These are phyloP conservation scores for Eragrostis tef DNA, from an alignment of 202 grass and related monocot species.

Conservation along the genomic window DNA sequence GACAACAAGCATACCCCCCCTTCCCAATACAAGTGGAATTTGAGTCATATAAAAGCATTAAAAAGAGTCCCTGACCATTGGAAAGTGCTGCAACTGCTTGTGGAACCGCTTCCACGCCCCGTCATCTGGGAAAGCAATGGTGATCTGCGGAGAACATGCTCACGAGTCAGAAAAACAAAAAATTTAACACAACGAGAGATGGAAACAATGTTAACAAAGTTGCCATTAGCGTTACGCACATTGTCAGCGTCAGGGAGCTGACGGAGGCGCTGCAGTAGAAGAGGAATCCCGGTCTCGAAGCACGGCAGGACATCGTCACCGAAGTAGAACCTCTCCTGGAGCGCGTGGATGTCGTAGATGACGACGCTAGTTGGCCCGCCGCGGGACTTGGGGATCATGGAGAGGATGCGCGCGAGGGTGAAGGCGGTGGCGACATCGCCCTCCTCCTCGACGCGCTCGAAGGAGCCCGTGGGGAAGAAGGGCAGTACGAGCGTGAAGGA, in stretches of 20 bases:
- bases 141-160: constrained; percentile 58
- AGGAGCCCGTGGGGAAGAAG: constrained; percentile 94
- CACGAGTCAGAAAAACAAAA: constrained; percentile 27
- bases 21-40: constrained; percentile 6
- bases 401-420: constrained; percentile 85
- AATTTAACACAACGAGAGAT: not conserved
- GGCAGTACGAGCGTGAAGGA: constrained; percentile 92
- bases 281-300: constrained; percentile 92
- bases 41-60: constrained; percentile 33
- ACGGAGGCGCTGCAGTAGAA: constrained; percentile 78
- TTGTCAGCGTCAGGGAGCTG: constrained; percentile 76
- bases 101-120: constrained; percentile 99
- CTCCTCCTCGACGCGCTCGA: constrained; percentile 93
- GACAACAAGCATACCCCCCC: not conserved
- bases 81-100: constrained; percentile 74
- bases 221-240: constrained; percentile 42
- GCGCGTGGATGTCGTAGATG: constrained; percentile 96
- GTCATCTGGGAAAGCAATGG: constrained; percentile 98
- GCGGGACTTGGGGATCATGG: constrained; percentile 86
- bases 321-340: constrained; percentile 90
- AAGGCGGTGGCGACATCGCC: constrained; percentile 95
- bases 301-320: constrained; percentile 90
- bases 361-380: constrained; percentile 87
- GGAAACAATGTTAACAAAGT: not conserved
- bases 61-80: constrained; percentile 60